Conservation (phyloP, 2,329 filamentous ascomycete species). For the Hymenoscyphus salicellus region DNA sequence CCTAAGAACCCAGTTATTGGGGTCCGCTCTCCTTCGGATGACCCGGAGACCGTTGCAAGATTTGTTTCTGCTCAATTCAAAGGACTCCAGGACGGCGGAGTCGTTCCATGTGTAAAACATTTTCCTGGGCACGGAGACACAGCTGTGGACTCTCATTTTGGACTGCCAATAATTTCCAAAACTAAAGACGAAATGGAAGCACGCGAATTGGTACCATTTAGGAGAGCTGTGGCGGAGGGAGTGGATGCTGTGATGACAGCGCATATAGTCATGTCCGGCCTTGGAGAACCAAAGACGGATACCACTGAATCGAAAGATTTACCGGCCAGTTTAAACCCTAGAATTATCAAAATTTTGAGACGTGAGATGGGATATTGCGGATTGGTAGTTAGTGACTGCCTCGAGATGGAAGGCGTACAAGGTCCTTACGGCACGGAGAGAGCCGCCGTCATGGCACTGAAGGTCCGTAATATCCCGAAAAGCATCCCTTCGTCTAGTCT, state of each 20-base stretch:
- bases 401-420: slow-evolving; percentile 45
- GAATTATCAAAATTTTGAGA: slow-evolving; percentile 40
- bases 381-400: slow-evolving; percentile 44
- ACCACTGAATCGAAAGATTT: slow-evolving; percentile 22
- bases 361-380: slow-evolving; percentile 44
- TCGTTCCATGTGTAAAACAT: slow-evolving; percentile 45
- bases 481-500: background rate
- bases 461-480: slow-evolving; percentile 17
- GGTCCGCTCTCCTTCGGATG: slow-evolving; percentile 42
- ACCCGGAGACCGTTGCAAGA: slow-evolving; percentile 42
- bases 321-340: slow-evolving; percentile 41
- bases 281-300: slow-evolving; percentile 20
- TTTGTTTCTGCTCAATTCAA: slow-evolving; percentile 40
- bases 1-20: slow-evolving; percentile 45
- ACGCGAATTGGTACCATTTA: slow-evolving; percentile 44
- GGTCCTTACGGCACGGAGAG: slow-evolving; percentile 42
- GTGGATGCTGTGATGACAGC: slow-evolving; percentile 46
- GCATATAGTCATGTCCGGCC: slow-evolving; percentile 41
- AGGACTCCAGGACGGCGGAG: slow-evolving; percentile 39
- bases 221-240: slow-evolving; percentile 41
- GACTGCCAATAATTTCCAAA: slow-evolving; percentile 41
- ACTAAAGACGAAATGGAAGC: slow-evolving; percentile 38
- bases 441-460: slow-evolving; percentile 41
- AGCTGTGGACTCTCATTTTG: slow-evolving; percentile 44
- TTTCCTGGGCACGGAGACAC: slow-evolving; percentile 46